Base-by-base conservation (phyloP, 441 rosid species). In the Codiaeum variegatum region DNA sequence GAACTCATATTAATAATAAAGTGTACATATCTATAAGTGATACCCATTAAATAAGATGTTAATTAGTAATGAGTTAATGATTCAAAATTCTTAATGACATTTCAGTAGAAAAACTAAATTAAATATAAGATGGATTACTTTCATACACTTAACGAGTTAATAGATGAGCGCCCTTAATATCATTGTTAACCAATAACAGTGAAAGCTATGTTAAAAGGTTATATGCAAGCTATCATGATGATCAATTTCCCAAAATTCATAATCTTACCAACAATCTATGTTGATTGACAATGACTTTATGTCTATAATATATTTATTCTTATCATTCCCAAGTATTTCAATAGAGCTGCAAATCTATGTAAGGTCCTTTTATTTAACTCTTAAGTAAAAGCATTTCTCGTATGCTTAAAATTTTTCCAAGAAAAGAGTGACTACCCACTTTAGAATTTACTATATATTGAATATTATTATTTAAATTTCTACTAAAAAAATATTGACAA, bases 231-330 rank as follows among this genome's bases (percentile, higher is more conserved):
- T 54, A 68, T 34, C 62, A 68, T 68, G 62, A 68, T 32, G 60
- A 52, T 28, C 19, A 68, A 68, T 68, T 32, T 11, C 12, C 62
- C 42, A 68, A 52, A 52, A 32, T 68, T 15, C 49, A 47, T 8
- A 47, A 7, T 47, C 42, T 38, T 21, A 66, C 70, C 58, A 47
- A 66, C 56, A 18, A 19, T 5, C 18, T 66, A 67, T 12, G n/a
- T 38, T 51, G 46, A 67, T 67, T 68, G 62, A 51, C 24, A 52
- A n/a, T 47, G 47, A 68, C 71, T 66, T 66, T 1, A 29, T 66
- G 18, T 9, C 59, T 29, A 49, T 49, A 18, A 4, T 51, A 19
- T 16, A 67, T 31, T 19, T 66, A 15, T 5, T 63, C 19, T 6
- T 29, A 31, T 66, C 56, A 46, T 66, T 15, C 46, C 26, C 21